Conservation (phyloP, 129 eudicot species). For the Helianthus tuberosus region DNA sequence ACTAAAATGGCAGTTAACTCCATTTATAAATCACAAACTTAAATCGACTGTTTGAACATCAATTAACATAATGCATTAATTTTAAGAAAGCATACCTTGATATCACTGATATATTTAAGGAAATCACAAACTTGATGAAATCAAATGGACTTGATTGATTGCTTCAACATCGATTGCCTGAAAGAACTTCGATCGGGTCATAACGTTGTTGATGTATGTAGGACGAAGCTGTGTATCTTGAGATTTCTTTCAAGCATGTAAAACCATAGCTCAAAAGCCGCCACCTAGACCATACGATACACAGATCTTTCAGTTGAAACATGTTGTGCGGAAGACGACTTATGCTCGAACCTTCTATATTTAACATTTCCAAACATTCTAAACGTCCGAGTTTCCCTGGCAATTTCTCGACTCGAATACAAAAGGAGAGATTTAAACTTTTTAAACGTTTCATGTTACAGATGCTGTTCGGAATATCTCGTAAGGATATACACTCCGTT, state of each 20-base stretch:
- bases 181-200: no score
- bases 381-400: conserved; percentile 16
- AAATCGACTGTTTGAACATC: no score
- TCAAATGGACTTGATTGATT: no score
- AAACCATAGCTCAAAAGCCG: background rate
- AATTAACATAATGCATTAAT: no score
- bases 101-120: no score
- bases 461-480: background rate
- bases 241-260: background rate
- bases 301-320: background rate
- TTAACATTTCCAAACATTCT: background rate
- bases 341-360: background rate
- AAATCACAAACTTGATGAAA: no score
- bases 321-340: conserved; percentile 1
- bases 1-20: no score
- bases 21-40: no score
- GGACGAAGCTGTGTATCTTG: background rate
- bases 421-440: background rate
- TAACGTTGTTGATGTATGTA: no score
- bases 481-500: background rate
- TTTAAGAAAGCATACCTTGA: no score
- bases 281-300: background rate
- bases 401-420: background rate
- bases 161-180: no score
- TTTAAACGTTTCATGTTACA: background rate